Evolutionary conservation across 2,329 filamentous ascomycete species (phyloP), one percentile per base, ranked within the genome.

Genomic region (Pyricularia sp.): DNA sequence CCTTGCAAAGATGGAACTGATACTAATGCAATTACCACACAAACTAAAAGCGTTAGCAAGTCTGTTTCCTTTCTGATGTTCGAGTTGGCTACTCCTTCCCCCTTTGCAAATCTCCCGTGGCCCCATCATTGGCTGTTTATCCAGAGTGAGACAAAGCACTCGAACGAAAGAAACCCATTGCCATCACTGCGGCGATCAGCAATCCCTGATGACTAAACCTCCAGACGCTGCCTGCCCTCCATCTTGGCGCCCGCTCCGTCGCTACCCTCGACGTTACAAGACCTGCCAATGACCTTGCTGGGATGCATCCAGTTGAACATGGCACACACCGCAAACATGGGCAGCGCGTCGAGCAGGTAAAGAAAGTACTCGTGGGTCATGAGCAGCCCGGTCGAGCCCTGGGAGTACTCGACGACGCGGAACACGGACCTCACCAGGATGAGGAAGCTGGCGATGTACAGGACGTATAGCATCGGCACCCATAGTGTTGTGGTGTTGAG

Each of bases 341-440:
- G 17, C 7, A 50, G 14, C 36, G 36, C 36, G 69, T 79, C 78
- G 65, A 79, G 76, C 6, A 77, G 66, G 66, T 77, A 79, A 20
- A 78, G 59, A 3, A 72, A 72, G 70, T 69, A 74, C 71, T 79
- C 77, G 68, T 76, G 71, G 30, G 33, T 64, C 50, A 78, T 67
- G 14, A 76, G 67, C 36, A 75, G 76, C 2, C 77, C 77, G 23
- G 71, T 70, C 4, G 73, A 65, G 23, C 78, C 78, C 68, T 74
- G 70, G 17, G 71, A 72, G 70, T 81, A 82, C 74, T 82, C 81
- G 12, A 80, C 70, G 6, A 79, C 75, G 30, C 80, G 74, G 68
- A 79, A 79, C 25, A 79, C 68, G 61, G 76, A 78, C 55, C 80
- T 73, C 10, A 80, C 69, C 66, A 79, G 74, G 68, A 82, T 80